phyloP scores from a whole-genome alignment of 768 basidiomycete genomes.

The Boletus reticulatus region DNA sequence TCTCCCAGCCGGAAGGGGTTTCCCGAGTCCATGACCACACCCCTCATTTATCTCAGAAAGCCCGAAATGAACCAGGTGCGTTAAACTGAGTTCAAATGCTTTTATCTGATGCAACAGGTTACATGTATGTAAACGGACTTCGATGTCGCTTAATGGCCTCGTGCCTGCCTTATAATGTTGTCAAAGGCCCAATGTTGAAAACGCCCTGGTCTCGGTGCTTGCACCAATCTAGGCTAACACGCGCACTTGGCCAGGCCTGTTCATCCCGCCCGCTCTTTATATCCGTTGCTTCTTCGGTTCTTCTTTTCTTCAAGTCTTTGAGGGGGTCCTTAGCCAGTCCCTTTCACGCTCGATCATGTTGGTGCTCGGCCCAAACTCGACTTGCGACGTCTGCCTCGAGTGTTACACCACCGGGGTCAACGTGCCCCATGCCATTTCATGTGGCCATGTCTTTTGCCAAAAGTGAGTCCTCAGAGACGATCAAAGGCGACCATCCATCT shows the following conservation, averaged over 20 bases:
- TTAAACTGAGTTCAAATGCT: conserved; percentile 18
- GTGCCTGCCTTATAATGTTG: conserved; percentile 35
- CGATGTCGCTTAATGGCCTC: conserved; percentile 35
- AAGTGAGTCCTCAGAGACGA: conserved; percentile 24
- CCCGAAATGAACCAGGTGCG: conserved; percentile 27
- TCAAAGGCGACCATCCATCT: background rate
- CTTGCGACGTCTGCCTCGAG: conserved; percentile 77
- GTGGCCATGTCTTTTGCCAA: conserved; percentile 72
- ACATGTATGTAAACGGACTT: conserved; percentile 19
- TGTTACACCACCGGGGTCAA: conserved; percentile 50
- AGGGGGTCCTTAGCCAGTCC: conserved; percentile 37
- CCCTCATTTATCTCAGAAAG: conserved; percentile 21
- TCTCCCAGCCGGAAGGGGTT: conserved; percentile 7
- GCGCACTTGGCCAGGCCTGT: conserved; percentile 27
- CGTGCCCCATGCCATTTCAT: conserved; percentile 62
- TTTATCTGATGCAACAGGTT: conserved; percentile 16
- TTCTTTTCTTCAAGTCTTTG: conserved; percentile 5
- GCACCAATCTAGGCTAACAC: conserved; percentile 28
- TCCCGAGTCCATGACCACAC: conserved; percentile 7
- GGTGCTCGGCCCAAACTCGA: conserved; percentile 58
- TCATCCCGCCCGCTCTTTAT: conserved; percentile 19
- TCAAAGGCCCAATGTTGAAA: conserved; percentile 19
- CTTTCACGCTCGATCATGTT: conserved; percentile 50
- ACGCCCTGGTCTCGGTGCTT: conserved; percentile 19
- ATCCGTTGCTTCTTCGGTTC: conserved; percentile 6